These are phyloP conservation scores for Millerozyma acaciae DNA, from an alignment of 805 yeast genomes.

Conservation along the genomic window DNA sequence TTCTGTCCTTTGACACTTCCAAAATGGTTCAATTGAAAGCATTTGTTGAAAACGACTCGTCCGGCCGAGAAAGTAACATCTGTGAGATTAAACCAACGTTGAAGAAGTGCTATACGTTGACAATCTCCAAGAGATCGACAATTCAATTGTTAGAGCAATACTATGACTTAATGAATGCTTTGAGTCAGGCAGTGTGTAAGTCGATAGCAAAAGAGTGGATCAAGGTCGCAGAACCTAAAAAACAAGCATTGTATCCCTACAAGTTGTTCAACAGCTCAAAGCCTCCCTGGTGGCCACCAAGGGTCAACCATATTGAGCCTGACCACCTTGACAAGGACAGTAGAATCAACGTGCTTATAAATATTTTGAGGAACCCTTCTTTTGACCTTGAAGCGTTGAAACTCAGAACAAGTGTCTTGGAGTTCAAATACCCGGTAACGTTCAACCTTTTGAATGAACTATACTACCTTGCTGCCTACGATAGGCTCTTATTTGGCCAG, in stretches of 20 bases:
- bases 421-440: slow-evolving; percentile 8
- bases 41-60: background rate
- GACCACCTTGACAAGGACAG: slow-evolving; percentile 64
- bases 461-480: slow-evolving; percentile 23
- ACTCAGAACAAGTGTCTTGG: slow-evolving; percentile 8
- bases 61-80: slow-evolving; percentile 2
- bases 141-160: slow-evolving; percentile 13
- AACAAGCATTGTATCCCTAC: slow-evolving; percentile 63
- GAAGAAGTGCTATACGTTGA: slow-evolving; percentile 1
- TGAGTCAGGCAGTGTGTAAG: slow-evolving; percentile 45
- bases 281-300: slow-evolving; percentile 72
- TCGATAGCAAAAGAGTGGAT: slow-evolving; percentile 66
- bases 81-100: slow-evolving; percentile 12
- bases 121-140: slow-evolving; percentile 3
- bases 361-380: slow-evolving; percentile 26
- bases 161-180: slow-evolving; percentile 12
- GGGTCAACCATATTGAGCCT: slow-evolving; percentile 63
- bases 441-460: slow-evolving; percentile 20
- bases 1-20: background rate
- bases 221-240: slow-evolving; percentile 58
- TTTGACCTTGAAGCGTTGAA: slow-evolving; percentile 11
- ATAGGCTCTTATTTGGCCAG: slow-evolving; percentile 17
- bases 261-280: slow-evolving; percentile 44
- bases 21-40: slow-evolving; percentile 1
- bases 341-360: slow-evolving; percentile 47